These are phyloP conservation scores for Marasmius oreades DNA, from an alignment of 1,284 basidiomycete species.

Conservation along the genomic window DNA sequence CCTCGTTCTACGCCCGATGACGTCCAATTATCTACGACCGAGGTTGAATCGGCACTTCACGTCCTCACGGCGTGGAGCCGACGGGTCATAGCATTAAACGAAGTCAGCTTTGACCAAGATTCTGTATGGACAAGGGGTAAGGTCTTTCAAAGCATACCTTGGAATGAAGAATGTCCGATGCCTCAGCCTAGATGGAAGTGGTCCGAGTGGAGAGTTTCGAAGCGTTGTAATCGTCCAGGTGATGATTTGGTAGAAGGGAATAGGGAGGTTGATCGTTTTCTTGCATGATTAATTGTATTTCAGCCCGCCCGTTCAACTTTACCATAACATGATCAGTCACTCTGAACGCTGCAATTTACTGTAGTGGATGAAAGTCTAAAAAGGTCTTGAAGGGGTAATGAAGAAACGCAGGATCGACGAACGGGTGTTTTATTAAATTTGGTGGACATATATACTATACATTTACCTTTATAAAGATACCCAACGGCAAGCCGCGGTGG, in stretches of 20 bases:
- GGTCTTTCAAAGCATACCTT: neutral
- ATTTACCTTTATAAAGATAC: no score
- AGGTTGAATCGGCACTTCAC: neutral
- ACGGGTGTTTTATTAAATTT: no score
- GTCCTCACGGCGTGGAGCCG: neutral
- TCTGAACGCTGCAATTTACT: no score
- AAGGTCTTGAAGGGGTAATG: no score
- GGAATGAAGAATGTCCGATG: neutral
- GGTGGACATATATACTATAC: no score
- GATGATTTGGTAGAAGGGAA: neutral
- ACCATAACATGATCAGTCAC: no score
- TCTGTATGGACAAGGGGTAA: neutral
- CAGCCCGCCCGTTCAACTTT: no score
- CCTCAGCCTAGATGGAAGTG: neutral
- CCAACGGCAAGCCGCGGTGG: no score
- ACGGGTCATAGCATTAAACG: neutral
- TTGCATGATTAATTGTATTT: neutral
- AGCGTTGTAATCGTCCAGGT: neutral
- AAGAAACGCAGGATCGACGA: no score
- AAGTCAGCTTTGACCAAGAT: neutral
- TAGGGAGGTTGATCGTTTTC: neutral
- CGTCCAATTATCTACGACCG: neutral
- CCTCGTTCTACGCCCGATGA: neutral
- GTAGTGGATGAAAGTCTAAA: no score
- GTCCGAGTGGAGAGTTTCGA: neutral